These are phyloP conservation scores for Starmera caribaea DNA, from an alignment of 805 yeast genomes.

Conservation along the genomic window DNA sequence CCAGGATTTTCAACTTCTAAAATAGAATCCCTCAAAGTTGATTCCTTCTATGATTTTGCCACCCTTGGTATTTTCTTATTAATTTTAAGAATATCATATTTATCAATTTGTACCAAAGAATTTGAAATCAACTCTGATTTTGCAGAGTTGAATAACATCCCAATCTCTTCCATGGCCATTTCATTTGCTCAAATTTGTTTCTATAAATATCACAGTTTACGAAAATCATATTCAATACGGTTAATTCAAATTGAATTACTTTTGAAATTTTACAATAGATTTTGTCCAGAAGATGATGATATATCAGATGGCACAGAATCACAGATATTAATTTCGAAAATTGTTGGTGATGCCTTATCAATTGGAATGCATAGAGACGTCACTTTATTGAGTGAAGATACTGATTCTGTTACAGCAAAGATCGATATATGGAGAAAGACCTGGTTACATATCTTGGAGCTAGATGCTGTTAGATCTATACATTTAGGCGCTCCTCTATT, in stretches of 20 bases:
- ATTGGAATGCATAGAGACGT: slow-evolving; percentile 55
- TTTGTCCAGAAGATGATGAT: slow-evolving; percentile 50
- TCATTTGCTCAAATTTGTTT: slow-evolving; percentile 27
- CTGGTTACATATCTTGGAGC: slow-evolving; percentile 16
- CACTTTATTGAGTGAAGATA: slow-evolving; percentile 10
- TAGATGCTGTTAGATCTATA: slow-evolving; percentile 12
- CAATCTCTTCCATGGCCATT: slow-evolving; percentile 5
- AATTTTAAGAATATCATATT: slow-evolving; percentile 12
- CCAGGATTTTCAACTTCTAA: slow-evolving; percentile 1
- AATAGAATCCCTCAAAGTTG: slow-evolving; percentile 3
- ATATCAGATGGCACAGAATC: slow-evolving; percentile 40
- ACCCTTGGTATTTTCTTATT: slow-evolving; percentile 13
- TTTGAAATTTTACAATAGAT: slow-evolving; percentile 36
- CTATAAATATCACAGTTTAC: slow-evolving; percentile 37
- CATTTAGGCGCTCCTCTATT: slow-evolving; percentile 8
- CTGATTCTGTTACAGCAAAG: slow-evolving; percentile 5
- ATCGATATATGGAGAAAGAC: slow-evolving; percentile 16
- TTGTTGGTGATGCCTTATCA: slow-evolving; percentile 44
- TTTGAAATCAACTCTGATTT: slow-evolving; percentile 2
- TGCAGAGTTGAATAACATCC: slow-evolving; percentile 1
- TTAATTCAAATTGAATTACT: slow-evolving; percentile 44
- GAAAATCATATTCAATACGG: slow-evolving; percentile 33
- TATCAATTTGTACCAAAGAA: slow-evolving; percentile 11
- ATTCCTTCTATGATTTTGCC: slow-evolving; percentile 14
- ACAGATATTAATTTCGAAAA: slow-evolving; percentile 34